Evolutionary conservation across 2,329 filamentous ascomycete species (phyloP).

Genomic region (Pyricularia sp.): DNA sequence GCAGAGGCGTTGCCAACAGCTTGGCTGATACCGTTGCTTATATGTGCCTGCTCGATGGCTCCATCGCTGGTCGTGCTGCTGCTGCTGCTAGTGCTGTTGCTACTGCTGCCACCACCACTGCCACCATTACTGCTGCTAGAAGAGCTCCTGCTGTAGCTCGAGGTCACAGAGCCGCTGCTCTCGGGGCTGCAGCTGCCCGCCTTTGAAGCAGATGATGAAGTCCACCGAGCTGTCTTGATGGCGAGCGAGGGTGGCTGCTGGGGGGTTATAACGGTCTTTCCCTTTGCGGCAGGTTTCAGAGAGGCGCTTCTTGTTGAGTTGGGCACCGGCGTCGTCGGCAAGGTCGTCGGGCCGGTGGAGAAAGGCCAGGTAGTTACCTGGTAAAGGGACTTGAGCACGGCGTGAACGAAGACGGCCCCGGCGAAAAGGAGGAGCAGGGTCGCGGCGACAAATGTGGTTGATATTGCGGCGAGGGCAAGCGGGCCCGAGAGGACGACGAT

Average conservation of each 20-base stretch:
- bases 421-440: background rate
- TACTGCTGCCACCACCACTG: background rate
- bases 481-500: background rate
- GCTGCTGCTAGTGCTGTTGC: background rate
- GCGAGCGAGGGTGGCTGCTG: background rate
- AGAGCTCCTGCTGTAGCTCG: background rate
- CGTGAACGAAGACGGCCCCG: conserved; percentile 4
- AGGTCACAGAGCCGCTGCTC: background rate
- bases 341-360: background rate
- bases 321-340: background rate
- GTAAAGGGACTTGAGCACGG: background rate
- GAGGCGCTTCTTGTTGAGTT: background rate
- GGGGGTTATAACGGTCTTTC: background rate
- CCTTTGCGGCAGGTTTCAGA: background rate
- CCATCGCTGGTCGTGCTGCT: background rate
- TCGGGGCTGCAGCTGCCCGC: background rate
- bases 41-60: background rate
- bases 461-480: conserved; percentile 8
- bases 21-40: background rate
- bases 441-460: conserved; percentile 3
- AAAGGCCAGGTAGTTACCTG: conserved; percentile 2
- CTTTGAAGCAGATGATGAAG: background rate
- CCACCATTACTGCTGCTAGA: background rate
- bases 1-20: background rate
- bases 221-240: background rate